Evolutionary conservation across 345 rosid genomes (phyloP).

Genomic region (Melastoma malabathricum): DNA sequence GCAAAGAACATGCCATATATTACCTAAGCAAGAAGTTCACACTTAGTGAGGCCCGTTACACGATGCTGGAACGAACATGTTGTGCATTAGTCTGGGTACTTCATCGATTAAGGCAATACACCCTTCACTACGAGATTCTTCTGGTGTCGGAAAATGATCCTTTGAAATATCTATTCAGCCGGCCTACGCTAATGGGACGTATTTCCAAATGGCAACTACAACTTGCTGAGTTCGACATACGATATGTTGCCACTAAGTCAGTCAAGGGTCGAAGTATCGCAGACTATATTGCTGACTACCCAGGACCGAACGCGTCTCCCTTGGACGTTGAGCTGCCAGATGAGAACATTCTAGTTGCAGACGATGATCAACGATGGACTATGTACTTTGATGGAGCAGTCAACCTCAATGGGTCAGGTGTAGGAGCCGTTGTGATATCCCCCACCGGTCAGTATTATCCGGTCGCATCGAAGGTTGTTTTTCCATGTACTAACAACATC

Average conservation of each 20-base stretch:
- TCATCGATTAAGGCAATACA: not conserved
- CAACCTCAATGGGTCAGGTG: too few relatives aligned
- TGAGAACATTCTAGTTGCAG: not conserved
- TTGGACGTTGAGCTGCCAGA: not conserved
- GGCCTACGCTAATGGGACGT: not conserved
- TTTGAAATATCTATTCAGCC: not conserved
- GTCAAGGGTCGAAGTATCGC: not conserved
- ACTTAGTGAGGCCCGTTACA: not conserved
- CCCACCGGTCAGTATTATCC: not conserved
- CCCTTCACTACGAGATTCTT: not conserved
- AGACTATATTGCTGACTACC: not conserved
- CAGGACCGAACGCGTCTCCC: too few relatives aligned
- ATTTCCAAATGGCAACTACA: not conserved
- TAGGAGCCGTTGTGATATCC: not conserved
- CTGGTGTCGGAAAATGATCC: not conserved
- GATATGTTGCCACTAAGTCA: not conserved
- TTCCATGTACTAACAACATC: not conserved
- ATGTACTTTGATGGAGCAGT: too few relatives aligned
- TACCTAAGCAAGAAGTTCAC: not conserved
- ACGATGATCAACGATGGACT: too few relatives aligned
- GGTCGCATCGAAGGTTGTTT: not conserved
- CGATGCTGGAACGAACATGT: not conserved
- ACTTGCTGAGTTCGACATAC: not conserved
- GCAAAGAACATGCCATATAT: not conserved
- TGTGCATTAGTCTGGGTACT: constrained; percentile 1